A percentile compares a stretch with the other conserved stretches of the same genome.
phyloP scores from a whole-genome alignment of 768 basidiomycete genomes.

The Mrakia frigida region DNA sequence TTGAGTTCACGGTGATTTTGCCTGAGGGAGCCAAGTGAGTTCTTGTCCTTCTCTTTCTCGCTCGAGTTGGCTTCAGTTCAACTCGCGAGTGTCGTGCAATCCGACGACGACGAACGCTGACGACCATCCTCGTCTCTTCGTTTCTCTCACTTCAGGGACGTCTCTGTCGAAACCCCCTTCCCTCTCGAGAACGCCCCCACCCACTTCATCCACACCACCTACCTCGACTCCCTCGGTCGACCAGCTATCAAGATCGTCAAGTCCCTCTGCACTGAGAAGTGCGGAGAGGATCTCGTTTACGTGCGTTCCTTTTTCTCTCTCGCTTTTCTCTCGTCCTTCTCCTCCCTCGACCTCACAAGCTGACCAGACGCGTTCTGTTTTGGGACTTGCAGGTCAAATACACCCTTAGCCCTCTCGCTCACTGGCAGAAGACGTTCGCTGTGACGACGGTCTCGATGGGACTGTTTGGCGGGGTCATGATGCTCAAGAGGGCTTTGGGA shows the following conservation, averaged over 20 bases:
- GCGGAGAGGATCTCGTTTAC: conserved; percentile 65
- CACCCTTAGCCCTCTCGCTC: conserved; percentile 70
- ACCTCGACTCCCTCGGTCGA: conserved; percentile 86
- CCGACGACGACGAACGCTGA: background rate
- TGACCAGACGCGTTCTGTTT: background rate
- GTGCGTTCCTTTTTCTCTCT: conserved; percentile 51
- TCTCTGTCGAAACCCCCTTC: conserved; percentile 74
- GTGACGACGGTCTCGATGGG: conserved; percentile 54
- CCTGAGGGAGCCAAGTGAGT: conserved; percentile 95
- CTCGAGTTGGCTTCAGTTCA: conserved; percentile 32
- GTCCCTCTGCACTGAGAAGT: conserved; percentile 67
- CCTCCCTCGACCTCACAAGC: background rate
- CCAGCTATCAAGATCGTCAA: conserved; percentile 71
- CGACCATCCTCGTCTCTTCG: background rate
- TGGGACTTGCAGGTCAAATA: conserved; percentile 65
- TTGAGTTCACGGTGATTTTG: conserved; percentile 69
- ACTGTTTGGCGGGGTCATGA: conserved; percentile 7
- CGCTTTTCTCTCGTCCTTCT: background rate
- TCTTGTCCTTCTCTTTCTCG: background rate
- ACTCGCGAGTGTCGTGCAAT: too few relatives aligned
- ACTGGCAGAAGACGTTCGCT: conserved; percentile 77
- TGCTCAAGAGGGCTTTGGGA: conserved; percentile 5
- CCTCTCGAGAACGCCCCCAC: conserved; percentile 55
- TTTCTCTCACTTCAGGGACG: conserved; percentile 53
- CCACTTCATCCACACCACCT: conserved; percentile 69